Percentiles rank a stretch among this genome's conserved stretches.
phyloP scores from a whole-genome alignment of 805 yeast species.

The Kodamaea lidongshanica region DNA sequence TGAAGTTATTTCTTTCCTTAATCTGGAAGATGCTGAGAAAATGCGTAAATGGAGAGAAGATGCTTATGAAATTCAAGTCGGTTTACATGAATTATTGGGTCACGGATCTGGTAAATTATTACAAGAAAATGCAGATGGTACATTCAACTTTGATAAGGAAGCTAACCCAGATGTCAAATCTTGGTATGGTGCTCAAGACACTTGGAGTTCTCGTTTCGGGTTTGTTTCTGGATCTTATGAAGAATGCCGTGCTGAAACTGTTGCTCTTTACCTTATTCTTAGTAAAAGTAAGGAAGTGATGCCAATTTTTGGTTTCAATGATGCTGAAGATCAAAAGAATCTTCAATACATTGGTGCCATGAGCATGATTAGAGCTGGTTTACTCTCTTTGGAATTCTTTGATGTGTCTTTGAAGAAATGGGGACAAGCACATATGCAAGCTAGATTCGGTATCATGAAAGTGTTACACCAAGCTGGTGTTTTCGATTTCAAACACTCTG shows the following conservation, averaged over 20 bases:
- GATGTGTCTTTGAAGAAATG: constrained; percentile 76
- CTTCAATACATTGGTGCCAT: constrained; percentile 63
- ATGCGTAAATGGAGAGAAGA: constrained; percentile 70
- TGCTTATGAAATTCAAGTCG: constrained; percentile 90
- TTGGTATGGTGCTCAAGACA: constrained; percentile 72
- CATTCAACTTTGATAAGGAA: constrained; percentile 63
- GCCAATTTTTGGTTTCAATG: constrained; percentile 63
- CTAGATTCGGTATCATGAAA: constrained; percentile 79
- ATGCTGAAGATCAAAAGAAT: constrained; percentile 53
- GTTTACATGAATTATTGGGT: constrained; percentile 85
- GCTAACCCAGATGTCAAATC: constrained; percentile 66
- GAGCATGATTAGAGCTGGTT: constrained; percentile 85
- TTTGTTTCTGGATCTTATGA: constrained; percentile 80
- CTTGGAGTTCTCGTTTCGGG: constrained; percentile 88
- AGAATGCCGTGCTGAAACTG: constrained; percentile 90
- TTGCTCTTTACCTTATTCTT: constrained; percentile 74
- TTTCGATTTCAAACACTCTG: constrained; percentile 45
- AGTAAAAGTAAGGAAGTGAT: constrained; percentile 54
- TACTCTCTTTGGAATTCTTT: constrained; percentile 78
- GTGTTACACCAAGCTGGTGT: constrained; percentile 65
- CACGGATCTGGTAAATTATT: constrained; percentile 87
- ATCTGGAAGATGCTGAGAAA: constrained; percentile 44
- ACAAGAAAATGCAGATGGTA: constrained; percentile 47
- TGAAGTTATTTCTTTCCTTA: constrained; percentile 62
- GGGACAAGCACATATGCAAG: constrained; percentile 97